Evolutionary conservation across 2,329 filamentous ascomycete species (phyloP).

Genomic region (Gaeumannomyces sp.): DNA sequence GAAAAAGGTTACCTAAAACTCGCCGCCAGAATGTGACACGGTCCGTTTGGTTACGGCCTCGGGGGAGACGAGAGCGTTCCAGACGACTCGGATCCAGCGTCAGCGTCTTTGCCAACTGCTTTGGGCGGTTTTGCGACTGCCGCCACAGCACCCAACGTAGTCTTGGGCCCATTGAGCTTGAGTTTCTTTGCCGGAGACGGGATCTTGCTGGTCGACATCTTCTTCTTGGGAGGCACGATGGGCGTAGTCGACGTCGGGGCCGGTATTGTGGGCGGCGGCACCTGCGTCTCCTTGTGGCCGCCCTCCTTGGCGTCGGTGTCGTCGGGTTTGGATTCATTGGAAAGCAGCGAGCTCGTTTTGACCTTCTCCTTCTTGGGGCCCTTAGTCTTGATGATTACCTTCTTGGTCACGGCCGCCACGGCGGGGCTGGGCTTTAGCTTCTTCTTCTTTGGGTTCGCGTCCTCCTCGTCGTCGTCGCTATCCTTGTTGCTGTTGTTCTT

Average conservation of each 20-base stretch:
- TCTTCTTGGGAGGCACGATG: constrained; percentile 36
- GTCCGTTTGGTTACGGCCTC: background rate
- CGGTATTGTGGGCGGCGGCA: constrained; percentile 20
- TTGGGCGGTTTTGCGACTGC: constrained; percentile 42
- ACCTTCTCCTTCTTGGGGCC: constrained; percentile 48
- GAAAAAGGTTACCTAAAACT: background rate
- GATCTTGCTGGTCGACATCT: constrained; percentile 28
- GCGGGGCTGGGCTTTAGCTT: constrained; percentile 43
- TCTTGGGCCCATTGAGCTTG: constrained; percentile 29
- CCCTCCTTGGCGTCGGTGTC: constrained; percentile 16
- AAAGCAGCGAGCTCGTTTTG: constrained; percentile 44
- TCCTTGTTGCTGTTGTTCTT: constrained; percentile 50
- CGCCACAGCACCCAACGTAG: constrained; percentile 38
- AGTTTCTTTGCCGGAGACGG: constrained; percentile 39
- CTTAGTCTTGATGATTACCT: constrained; percentile 51
- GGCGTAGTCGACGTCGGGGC: constrained; percentile 24
- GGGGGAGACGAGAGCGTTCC: constrained; percentile 51
- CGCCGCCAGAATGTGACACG: background rate
- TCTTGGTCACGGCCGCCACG: constrained; percentile 35
- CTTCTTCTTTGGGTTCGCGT: constrained; percentile 50
- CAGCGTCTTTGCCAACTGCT: constrained; percentile 28
- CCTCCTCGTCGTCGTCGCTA: constrained; percentile 43
- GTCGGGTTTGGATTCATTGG: constrained; percentile 39
- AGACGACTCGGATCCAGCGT: constrained; percentile 50
- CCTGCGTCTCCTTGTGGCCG: constrained; percentile 14